Evolutionary conservation across 1,139 yeast genomes (phyloP).

Genomic region (Tardiomyces digboiensis): DNA sequence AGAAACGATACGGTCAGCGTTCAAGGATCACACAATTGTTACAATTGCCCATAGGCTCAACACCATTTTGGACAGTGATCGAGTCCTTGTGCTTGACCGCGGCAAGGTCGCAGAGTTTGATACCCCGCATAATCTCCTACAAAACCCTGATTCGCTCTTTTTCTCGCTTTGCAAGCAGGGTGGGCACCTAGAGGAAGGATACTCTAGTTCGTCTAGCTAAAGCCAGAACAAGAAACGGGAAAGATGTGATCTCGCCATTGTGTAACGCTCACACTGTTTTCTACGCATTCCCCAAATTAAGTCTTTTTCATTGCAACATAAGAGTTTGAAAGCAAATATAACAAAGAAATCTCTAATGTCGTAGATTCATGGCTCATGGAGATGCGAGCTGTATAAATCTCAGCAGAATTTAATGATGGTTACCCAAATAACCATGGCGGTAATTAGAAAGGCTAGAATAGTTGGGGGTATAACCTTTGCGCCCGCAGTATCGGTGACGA

Average conservation of each 20-base stretch:
- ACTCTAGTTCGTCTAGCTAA: too few relatives aligned
- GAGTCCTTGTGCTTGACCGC: conserved; percentile 55
- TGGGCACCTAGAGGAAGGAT: conserved; percentile 21
- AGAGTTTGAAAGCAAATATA: too few relatives aligned
- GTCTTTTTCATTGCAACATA: too few relatives aligned
- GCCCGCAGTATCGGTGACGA: background rate
- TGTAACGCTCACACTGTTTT: background rate
- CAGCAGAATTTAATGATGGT: background rate
- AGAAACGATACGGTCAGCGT: conserved; percentile 57
- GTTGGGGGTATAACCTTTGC: conserved; percentile 1
- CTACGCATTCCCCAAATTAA: too few relatives aligned
- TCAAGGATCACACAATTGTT: conserved; percentile 56
- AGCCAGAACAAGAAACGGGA: too few relatives aligned
- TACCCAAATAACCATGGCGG: background rate
- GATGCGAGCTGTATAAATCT: too few relatives aligned
- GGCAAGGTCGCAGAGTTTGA: conserved; percentile 69
- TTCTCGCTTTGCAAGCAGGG: conserved; percentile 69
- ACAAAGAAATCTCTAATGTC: too few relatives aligned
- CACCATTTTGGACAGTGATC: conserved; percentile 73
- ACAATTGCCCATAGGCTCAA: conserved; percentile 81
- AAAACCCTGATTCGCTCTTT: conserved; percentile 60
- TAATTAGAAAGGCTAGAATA: background rate
- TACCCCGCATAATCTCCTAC: conserved; percentile 46
- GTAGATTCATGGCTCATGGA: too few relatives aligned
- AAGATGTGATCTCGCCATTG: too few relatives aligned